A percentile compares a stretch with the other conserved stretches of the same genome.
phyloP scores from a whole-genome alignment of 306 rosid species.

The Cyamopsis tetragonoloba region DNA sequence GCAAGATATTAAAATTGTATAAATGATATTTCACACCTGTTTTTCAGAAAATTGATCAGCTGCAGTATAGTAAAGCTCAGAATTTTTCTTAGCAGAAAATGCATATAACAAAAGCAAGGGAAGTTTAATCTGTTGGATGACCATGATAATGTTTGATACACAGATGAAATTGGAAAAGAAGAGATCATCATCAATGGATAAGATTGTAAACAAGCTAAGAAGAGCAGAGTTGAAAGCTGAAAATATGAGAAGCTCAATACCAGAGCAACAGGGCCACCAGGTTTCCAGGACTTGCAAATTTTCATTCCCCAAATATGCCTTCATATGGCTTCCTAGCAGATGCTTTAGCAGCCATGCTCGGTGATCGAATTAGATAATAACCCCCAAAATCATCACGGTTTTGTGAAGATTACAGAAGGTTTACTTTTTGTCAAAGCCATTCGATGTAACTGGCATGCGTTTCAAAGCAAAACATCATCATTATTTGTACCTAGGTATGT shows the following conservation, averaged over 20 bases:
- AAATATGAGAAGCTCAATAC: slow-evolving; percentile 47
- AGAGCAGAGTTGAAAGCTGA: slow-evolving; percentile 61
- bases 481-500: neutral
- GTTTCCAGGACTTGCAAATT: slow-evolving; percentile 22
- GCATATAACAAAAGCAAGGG: neutral
- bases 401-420: neutral
- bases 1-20: neutral
- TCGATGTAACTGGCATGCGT: slow-evolving; percentile 1
- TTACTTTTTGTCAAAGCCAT: neutral
- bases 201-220: slow-evolving; percentile 62
- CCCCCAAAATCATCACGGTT: neutral
- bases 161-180: slow-evolving; percentile 82
- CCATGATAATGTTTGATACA: neutral
- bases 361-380: neutral
- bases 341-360: slow-evolving; percentile 27
- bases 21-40: neutral
- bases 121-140: neutral
- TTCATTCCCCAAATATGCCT: slow-evolving; percentile 12
- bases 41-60: no score
- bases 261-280: slow-evolving; percentile 16
- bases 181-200: slow-evolving; percentile 68
- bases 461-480: slow-evolving; percentile 7
- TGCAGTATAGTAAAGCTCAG: neutral
- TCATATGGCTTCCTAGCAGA: slow-evolving; percentile 24
- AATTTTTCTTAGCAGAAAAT: no score